phyloP scores from a whole-genome alignment of 225 moss, liverwort and hornwort genomes.

The Sphagnum tenellum region DNA sequence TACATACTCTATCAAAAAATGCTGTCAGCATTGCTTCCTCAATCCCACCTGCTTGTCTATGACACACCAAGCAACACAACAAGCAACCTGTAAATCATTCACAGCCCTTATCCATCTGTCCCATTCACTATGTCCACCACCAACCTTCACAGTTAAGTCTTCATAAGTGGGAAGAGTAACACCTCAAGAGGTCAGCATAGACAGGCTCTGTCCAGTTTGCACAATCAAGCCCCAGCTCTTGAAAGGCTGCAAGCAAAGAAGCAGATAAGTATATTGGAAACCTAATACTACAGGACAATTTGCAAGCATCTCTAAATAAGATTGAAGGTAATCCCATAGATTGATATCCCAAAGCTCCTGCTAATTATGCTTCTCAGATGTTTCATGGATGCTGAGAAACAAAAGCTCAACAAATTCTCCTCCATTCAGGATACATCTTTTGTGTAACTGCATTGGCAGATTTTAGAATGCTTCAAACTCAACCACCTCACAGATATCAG shows the following conservation, averaged over 20 bases:
- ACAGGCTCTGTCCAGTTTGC: constrained; percentile 90
- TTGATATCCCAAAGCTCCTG: too few relatives aligned
- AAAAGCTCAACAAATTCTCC: constrained; percentile 2
- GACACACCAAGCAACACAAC: constrained; percentile 5
- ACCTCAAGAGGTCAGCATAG: constrained; percentile 77
- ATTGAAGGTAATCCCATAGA: not conserved
- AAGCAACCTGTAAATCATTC: not conserved
- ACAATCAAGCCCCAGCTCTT: constrained; percentile 89
- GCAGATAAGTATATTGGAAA: not conserved
- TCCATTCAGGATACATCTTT: not conserved
- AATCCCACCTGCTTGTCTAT: constrained; percentile 76
- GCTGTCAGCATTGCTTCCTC: constrained; percentile 75
- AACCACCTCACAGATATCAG: not conserved
- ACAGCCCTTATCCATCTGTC: constrained; percentile 6
- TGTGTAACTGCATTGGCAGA: too few relatives aligned
- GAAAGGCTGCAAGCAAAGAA: constrained; percentile 63
- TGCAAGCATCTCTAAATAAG: not conserved
- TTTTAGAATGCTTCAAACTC: too few relatives aligned
- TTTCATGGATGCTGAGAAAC: not conserved
- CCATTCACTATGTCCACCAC: constrained; percentile 1
- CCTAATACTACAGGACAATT: not conserved
- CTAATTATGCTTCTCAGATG: not conserved
- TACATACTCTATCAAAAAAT: constrained; percentile 68
- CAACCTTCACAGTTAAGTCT: constrained; percentile 5
- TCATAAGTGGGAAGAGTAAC: constrained; percentile 9